phyloP scores from a whole-genome alignment of 805 yeast genomes.

The Cyberlindnera mississippiensis region DNA sequence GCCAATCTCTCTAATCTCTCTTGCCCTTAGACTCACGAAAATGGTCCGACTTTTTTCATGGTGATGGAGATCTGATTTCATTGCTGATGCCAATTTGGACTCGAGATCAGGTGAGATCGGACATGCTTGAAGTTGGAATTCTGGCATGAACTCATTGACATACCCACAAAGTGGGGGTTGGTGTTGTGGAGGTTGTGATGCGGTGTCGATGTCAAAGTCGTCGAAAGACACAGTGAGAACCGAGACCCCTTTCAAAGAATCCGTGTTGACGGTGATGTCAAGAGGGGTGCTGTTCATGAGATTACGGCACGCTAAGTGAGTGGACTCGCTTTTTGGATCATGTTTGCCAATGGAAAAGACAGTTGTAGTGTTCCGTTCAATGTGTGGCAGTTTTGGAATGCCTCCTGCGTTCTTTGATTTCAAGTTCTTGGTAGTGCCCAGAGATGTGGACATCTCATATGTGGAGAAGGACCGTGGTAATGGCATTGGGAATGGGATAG shows the following conservation, averaged over 20 bases:
- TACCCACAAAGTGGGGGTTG: slow-evolving; percentile 30
- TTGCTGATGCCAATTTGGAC: slow-evolving; percentile 41
- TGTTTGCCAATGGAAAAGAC: slow-evolving; percentile 10
- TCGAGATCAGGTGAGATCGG: slow-evolving; percentile 49
- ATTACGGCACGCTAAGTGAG: slow-evolving; percentile 10
- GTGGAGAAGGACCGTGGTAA: slow-evolving; percentile 23
- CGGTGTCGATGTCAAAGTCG: slow-evolving; percentile 16
- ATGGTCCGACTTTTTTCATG: slow-evolving; percentile 26
- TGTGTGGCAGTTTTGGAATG: slow-evolving; percentile 28
- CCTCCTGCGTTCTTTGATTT: slow-evolving; percentile 9
- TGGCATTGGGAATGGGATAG: slow-evolving; percentile 7
- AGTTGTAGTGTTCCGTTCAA: slow-evolving; percentile 20
- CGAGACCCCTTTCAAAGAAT: slow-evolving; percentile 26
- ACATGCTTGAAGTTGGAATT: slow-evolving; percentile 47
- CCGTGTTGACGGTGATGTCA: slow-evolving; percentile 12
- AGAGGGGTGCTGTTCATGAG: slow-evolving; percentile 16
- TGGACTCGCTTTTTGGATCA: slow-evolving; percentile 9
- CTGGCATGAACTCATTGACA: slow-evolving; percentile 23
- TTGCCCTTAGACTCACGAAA: slow-evolving; percentile 32
- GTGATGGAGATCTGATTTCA: slow-evolving; percentile 47
- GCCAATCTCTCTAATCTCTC: slow-evolving; percentile 35
- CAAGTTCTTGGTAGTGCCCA: slow-evolving; percentile 20
- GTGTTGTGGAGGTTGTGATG: slow-evolving; percentile 7
- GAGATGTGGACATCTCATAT: slow-evolving; percentile 4
- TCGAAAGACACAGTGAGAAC: slow-evolving; percentile 27